These are phyloP conservation scores for Monosporascus sp. DNA, from an alignment of 2,329 filamentous ascomycete genomes.

Conservation along the genomic window DNA sequence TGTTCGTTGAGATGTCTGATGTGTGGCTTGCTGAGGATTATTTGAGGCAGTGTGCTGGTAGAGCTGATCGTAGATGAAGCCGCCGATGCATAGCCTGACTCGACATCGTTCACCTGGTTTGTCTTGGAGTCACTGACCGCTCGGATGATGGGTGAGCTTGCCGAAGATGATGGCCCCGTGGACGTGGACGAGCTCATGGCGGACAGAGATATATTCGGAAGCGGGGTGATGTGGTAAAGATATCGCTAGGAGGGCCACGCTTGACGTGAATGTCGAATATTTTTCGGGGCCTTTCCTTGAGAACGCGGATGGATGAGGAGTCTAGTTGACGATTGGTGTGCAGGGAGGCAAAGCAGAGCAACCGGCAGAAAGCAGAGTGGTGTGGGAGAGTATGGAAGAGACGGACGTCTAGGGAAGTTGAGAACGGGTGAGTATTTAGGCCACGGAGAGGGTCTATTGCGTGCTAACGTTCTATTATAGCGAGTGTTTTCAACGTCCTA, in stretches of 20 bases:
- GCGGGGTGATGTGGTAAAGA: constrained; percentile 1
- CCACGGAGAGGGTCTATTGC: background rate
- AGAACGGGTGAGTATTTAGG: background rate
- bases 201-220: constrained; percentile 1
- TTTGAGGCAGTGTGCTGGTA: constrained; percentile 60
- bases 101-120: constrained; percentile 42
- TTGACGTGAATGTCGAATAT: background rate
- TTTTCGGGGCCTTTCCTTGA: background rate
- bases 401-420: background rate
- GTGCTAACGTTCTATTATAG: background rate
- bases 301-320: background rate
- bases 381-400: background rate
- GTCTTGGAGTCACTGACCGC: constrained; percentile 31
- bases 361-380: background rate
- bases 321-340: background rate
- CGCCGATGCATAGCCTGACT: constrained; percentile 80
- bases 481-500: background rate
- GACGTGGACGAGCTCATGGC: constrained; percentile 15
- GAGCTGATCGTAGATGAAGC: constrained; percentile 56
- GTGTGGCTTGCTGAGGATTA: constrained; percentile 83
- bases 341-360: background rate
- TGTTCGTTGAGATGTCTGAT: constrained; percentile 87
- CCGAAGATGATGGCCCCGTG: constrained; percentile 34
- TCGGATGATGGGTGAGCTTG: constrained; percentile 22
- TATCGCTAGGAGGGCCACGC: background rate